Conservation (phyloP, 2,329 filamentous ascomycete species). For the Aureobasidium leucospermi region DNA sequence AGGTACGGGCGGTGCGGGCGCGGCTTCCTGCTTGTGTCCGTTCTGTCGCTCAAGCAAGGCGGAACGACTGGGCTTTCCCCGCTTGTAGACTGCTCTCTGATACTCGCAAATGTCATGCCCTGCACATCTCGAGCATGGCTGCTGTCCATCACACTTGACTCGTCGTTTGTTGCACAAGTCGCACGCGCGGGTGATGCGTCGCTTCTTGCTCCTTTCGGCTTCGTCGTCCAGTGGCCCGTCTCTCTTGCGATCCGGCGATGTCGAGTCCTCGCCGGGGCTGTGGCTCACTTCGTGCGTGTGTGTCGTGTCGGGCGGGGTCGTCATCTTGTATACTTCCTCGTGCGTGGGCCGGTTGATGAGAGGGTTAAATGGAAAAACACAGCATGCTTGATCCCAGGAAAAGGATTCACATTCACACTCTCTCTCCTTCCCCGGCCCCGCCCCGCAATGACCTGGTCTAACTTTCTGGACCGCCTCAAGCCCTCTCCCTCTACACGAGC, state of each 20-base stretch:
- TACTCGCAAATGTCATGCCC: conserved; percentile 13
- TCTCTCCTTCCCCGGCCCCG: conserved; percentile 2
- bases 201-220: conserved; percentile 6
- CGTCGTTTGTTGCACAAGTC: conserved; percentile 14
- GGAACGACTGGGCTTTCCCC: conserved; percentile 13
- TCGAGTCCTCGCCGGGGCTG: conserved; percentile 5
- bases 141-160: conserved; percentile 11
- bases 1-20: conserved; percentile 1
- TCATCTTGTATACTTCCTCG: not conserved
- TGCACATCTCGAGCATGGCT: conserved; percentile 11
- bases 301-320: conserved; percentile 1
- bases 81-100: conserved; percentile 11
- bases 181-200: conserved; percentile 12
- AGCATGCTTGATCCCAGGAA: not conserved
- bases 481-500: conserved; percentile 9
- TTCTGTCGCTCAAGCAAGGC: conserved; percentile 11
- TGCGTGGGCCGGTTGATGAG: not conserved
- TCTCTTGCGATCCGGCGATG: conserved; percentile 6
- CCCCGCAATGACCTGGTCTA: conserved; percentile 9
- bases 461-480: conserved; percentile 6
- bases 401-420: not conserved
- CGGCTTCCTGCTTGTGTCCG: conserved; percentile 12
- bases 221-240: conserved; percentile 2
- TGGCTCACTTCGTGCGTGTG: not conserved
- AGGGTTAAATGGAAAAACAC: not conserved